Evolutionary conservation across 306 rosid species (phyloP), one percentile per base, ranked within the genome.

Genomic region (Echinosophora koreensis): DNA sequence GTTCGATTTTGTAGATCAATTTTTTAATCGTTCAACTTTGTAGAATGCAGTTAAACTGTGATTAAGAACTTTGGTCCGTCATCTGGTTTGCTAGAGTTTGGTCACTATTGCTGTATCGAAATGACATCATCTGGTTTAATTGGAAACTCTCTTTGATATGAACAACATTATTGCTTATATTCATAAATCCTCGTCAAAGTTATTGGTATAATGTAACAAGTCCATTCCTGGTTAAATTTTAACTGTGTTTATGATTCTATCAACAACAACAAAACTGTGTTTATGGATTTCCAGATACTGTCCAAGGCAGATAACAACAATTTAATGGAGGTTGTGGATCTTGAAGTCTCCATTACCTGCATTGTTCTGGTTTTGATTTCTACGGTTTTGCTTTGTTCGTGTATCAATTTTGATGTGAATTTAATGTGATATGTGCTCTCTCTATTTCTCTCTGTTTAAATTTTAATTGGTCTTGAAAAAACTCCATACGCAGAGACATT

Each of bases 321-420:
- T 0, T 89, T 94, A 28, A 94, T 94, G 98, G 97, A 94, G 28
- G 86, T 97, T 8, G 91, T 90, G 35, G 98, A 92, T 73, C 91
- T 92, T 0, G 98, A 92, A 67, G 97, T 94, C 3, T 88, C 92
- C 0, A n/a, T n/a, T n/a, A n/a, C n/a, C n/a, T n/a, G n/a, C n/a
- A n/a, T n/a, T n/a, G n/a, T n/a, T n/a, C n/a, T n/a, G n/a, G 14
- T 71, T 69, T 80, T 18, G 10, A 32, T 80, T 77, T 57, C 14
- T 42, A 1, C 3, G 38, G 70, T 77, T 32, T 59, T 66, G 77
- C 14, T 83, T 69, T 37, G 76, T 79, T 80, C 13, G 10, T 54
- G 47, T 76, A 60, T 77, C 57, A 6, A 57, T 82, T 82, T 22
- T 66, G 69, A 63, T 64, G 60, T 74, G 11, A 64, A 79, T 60